Conservation (phyloP, 108 stramenopile genomes). For the Cyclotella cryptica region DNA sequence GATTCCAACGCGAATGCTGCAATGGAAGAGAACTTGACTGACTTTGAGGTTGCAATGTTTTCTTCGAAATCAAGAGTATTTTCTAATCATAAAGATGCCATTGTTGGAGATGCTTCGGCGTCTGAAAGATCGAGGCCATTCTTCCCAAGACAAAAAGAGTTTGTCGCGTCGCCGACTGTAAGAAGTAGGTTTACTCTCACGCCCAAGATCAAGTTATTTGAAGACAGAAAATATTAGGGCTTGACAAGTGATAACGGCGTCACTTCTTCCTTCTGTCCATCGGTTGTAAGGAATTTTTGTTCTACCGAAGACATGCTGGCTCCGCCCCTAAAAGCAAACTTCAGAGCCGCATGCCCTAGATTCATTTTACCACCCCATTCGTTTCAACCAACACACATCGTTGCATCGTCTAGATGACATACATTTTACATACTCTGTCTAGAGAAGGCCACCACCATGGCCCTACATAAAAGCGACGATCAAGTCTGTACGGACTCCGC, state of each 20-base stretch:
- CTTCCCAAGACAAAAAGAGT: not conserved
- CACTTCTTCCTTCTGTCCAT: too few species aligned
- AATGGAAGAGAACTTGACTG: not conserved
- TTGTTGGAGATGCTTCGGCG: not conserved
- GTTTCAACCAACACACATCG: too few species aligned
- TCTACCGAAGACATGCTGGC: too few species aligned
- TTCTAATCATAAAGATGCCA: not conserved
- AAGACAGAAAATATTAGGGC: not conserved
- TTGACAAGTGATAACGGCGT: not conserved
- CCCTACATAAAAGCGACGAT: too few species aligned
- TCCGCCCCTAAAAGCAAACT: too few species aligned
- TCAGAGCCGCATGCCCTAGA: too few species aligned
- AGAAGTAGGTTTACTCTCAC: not conserved
- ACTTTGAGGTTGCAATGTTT: conserved; percentile 10
- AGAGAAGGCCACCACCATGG: too few species aligned
- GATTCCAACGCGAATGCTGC: not conserved
- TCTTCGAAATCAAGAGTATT: not conserved
- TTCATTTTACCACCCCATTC: too few species aligned
- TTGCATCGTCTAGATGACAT: too few species aligned
- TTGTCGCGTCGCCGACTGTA: not conserved
- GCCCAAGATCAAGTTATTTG: conserved; percentile 7
- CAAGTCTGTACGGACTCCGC: too few species aligned
- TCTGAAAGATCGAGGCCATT: not conserved
- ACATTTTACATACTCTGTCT: too few species aligned
- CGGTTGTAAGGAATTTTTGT: too few species aligned